phyloP scores from a whole-genome alignment of 2,329 filamentous ascomycete species.

The Ophiostoma piceae region DNA sequence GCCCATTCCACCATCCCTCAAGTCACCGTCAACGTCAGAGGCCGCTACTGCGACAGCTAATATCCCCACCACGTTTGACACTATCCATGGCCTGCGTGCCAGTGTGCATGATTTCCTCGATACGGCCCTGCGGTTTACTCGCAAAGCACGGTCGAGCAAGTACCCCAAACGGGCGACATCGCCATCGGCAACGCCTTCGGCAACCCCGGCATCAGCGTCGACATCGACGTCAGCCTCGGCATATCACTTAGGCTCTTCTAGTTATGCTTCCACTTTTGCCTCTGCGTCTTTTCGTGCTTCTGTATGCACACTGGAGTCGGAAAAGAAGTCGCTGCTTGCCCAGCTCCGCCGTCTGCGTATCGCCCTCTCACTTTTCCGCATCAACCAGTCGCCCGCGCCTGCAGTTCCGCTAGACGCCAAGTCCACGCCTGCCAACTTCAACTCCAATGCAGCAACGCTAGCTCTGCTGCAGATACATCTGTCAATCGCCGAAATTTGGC shows the following conservation, averaged over 20 bases:
- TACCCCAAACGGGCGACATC: not conserved
- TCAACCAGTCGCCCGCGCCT: not conserved
- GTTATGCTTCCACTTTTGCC: not conserved
- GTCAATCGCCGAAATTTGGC: not conserved
- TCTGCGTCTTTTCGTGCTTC: not conserved
- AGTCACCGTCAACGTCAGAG: not conserved
- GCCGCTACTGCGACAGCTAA: not conserved
- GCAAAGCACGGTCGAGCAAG: not conserved
- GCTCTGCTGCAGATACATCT: not conserved
- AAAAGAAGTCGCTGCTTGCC: not conserved
- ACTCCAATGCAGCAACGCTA: not conserved
- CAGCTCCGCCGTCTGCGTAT: not conserved
- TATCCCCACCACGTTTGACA: not conserved
- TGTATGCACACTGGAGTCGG: not conserved
- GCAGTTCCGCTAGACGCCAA: not conserved
- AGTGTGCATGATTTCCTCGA: not conserved
- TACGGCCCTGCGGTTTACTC: not conserved
- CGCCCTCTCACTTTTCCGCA: not conserved
- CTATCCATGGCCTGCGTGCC: not conserved
- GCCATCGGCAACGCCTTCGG: not conserved
- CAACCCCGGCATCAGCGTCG: not conserved
- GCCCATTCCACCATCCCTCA: not conserved
- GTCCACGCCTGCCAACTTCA: not conserved
- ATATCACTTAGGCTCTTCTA: not conserved
- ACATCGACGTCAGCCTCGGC: not conserved